Evolutionary conservation across 164 flowering plant genomes (phyloP), one percentile per base, ranked within the genome.

Genomic region (Sextonia rubra): DNA sequence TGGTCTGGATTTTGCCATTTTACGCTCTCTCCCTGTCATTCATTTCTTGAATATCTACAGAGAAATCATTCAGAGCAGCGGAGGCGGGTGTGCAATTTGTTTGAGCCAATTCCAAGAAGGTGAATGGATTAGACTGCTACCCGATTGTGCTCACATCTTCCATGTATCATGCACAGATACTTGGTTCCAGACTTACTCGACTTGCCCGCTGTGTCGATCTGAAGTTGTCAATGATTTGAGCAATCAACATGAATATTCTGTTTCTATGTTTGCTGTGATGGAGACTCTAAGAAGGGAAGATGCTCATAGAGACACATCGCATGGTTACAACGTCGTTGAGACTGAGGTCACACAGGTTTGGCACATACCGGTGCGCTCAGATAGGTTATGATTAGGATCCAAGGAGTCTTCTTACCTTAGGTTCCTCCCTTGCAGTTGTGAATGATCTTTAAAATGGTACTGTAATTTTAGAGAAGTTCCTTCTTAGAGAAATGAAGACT

Each of bases 111-210:
- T 81, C 29, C 73, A 78, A 68, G 84, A 80, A 29, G 82, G 81
- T 27, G 83, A 85, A 23, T 32, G 76, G 83, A 60, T 79, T 25
- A 80, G 73, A 68, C 24, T 61, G 48, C 74, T 83, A 3, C 88
- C 88, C 1, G 76, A 60, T 58, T 83, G 83, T 68, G 8, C 22
- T 18, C 85, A 85, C 74, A 58, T 62, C 56, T 83, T 85, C 63
- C 85, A 83, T 56, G 69, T 76, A 67, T 56, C 84, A 27, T 85
- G 91, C 74, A 83, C 85, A 55, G 86, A 83, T 64, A 73, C 74
- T 49, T 83, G 83, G 85, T 80, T 83, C 71, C 80, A 74, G 65
- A 66, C 77, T 18, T 82, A 78, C 69, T 78, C 83, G 1, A 80
- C 68, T 68, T 82, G 82, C 29, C 85, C 85, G 23, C 71, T 82